These are phyloP conservation scores for Brassica rapa DNA, from an alignment of 345 rosid genomes.

Conservation along the genomic window DNA sequence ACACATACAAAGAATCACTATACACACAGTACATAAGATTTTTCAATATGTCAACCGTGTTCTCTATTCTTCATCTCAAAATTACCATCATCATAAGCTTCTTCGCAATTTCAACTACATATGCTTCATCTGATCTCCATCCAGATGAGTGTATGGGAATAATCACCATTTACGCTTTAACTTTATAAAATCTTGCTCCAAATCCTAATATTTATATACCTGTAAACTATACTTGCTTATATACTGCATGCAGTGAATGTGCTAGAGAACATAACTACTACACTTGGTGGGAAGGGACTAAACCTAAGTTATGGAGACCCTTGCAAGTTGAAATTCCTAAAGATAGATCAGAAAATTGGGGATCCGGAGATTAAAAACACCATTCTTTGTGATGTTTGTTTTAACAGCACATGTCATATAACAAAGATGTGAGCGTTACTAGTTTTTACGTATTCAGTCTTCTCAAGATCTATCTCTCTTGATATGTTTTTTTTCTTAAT, in stretches of 20 bases:
- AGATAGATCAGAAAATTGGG: background rate
- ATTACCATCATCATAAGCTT: background rate
- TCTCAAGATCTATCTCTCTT: background rate
- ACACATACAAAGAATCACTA: background rate
- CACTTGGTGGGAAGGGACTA: constrained; percentile 11
- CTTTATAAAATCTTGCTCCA: background rate
- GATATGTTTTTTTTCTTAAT: background rate
- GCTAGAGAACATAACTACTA: background rate
- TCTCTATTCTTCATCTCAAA: background rate
- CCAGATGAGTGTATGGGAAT: background rate
- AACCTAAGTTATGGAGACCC: background rate
- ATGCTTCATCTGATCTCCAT: background rate
- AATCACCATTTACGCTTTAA: background rate
- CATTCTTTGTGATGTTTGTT: background rate
- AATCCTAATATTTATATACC: background rate
- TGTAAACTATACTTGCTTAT: background rate
- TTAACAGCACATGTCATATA: background rate
- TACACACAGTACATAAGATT: background rate
- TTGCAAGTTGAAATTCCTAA: background rate
- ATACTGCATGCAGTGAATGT: background rate
- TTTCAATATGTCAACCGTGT: background rate
- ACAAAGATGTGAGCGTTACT: background rate
- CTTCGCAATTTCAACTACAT: background rate
- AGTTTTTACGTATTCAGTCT: background rate
- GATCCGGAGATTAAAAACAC: background rate